Evolutionary conservation across 352 stramenopile species (phyloP).

Genomic region (Phytopythium montanum): DNA sequence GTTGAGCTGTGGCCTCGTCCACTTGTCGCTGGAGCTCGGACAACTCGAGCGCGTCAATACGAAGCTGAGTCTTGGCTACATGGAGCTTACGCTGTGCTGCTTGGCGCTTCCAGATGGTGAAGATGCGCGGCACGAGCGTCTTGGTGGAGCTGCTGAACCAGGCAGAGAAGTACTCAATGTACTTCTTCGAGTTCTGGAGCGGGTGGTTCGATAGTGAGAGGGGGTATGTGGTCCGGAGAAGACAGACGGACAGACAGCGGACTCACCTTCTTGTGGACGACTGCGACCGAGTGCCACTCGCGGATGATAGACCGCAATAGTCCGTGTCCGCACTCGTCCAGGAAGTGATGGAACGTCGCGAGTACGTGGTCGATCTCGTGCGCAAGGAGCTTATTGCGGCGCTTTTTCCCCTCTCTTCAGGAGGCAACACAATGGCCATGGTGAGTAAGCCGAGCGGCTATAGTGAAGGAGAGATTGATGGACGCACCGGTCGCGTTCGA

Average conservation of each 20-base stretch:
- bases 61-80: slow-evolving; percentile 33
- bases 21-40: slow-evolving; percentile 40
- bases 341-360: slow-evolving; percentile 42
- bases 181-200: slow-evolving; percentile 62
- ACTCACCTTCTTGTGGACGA: slow-evolving; percentile 68
- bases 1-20: slow-evolving; percentile 45
- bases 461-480: too few species aligned
- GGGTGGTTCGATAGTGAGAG: not conserved
- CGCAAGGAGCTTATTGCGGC: slow-evolving; percentile 51
- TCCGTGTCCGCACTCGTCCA: slow-evolving; percentile 41
- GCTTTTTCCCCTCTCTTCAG: slow-evolving; percentile 28
- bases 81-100: slow-evolving; percentile 22
- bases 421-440: not conserved
- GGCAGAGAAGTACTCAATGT: slow-evolving; percentile 63
- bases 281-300: slow-evolving; percentile 59
- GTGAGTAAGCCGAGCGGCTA: too few species aligned
- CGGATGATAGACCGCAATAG: slow-evolving; percentile 51
- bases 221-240: too few species aligned
- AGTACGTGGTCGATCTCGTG: slow-evolving; percentile 59
- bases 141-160: slow-evolving; percentile 64
- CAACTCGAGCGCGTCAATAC: slow-evolving; percentile 28
- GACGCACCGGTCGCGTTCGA: slow-evolving; percentile 46
- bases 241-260: too few species aligned
- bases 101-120: slow-evolving; percentile 46
- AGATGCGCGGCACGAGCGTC: slow-evolving; percentile 48